These are phyloP conservation scores for Yamadazyma jaroonii DNA, from an alignment of 1,139 yeast species.

Conservation along the genomic window DNA sequence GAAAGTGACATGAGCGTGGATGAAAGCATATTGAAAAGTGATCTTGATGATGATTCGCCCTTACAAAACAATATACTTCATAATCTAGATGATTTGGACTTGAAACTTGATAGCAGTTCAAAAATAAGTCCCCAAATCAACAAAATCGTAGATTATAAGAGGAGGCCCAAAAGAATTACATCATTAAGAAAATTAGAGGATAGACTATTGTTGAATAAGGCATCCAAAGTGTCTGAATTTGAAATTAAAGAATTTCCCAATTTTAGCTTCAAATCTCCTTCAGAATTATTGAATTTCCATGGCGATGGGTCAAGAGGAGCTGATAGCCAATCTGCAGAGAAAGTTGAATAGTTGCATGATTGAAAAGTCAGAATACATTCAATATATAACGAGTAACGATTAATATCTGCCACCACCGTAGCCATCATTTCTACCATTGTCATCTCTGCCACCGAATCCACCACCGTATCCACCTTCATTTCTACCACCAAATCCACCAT, in stretches of 20 bases:
- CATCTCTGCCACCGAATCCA: slow-evolving; percentile 10
- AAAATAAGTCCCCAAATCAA: slow-evolving; percentile 29
- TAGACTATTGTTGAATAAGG: slow-evolving; percentile 31
- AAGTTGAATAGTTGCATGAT: slow-evolving; percentile 21
- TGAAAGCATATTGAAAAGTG: slow-evolving; percentile 19
- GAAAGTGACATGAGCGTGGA: slow-evolving; percentile 33
- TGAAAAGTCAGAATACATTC: neutral
- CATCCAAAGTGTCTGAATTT: slow-evolving; percentile 15
- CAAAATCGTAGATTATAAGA: slow-evolving; percentile 6
- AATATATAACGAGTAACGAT: slow-evolving; percentile 16
- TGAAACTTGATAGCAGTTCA: slow-evolving; percentile 24
- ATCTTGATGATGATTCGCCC: slow-evolving; percentile 29
- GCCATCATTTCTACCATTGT: slow-evolving; percentile 3
- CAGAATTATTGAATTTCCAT: slow-evolving; percentile 15
- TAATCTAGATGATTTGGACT: slow-evolving; percentile 14
- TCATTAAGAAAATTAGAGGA: slow-evolving; percentile 19
- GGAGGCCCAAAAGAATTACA: slow-evolving; percentile 10
- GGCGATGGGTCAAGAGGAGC: slow-evolving; percentile 18
- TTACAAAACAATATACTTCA: slow-evolving; percentile 19
- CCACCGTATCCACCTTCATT: slow-evolving; percentile 9
- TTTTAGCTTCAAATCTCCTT: slow-evolving; percentile 16
- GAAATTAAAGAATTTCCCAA: slow-evolving; percentile 4
- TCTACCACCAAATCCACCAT: slow-evolving; percentile 7
- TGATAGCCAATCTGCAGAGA: slow-evolving; percentile 26
- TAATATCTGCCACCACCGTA: slow-evolving; percentile 11